phyloP scores from a whole-genome alignment of 116 monocot species.

The Papilionanthe hybrid region DNA sequence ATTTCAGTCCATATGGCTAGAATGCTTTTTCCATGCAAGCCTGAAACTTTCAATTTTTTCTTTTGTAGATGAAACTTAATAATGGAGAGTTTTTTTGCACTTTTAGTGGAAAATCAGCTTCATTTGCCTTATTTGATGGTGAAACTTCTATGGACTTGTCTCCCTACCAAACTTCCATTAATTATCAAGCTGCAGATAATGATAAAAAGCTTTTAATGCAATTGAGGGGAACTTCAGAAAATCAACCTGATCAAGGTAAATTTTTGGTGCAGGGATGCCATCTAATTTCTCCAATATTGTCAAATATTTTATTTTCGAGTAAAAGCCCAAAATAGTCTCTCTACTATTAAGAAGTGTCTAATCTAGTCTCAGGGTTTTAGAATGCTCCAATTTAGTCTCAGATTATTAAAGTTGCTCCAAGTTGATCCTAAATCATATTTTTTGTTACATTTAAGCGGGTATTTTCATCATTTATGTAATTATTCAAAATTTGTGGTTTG shows the following conservation, averaged over 20 bases:
- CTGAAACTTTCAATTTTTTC: background rate
- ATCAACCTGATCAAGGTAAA: constrained; percentile 1
- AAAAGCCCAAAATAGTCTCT: no score
- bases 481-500: no score
- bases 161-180: constrained; percentile 3
- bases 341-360: no score
- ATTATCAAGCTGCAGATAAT: constrained; percentile 8
- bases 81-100: constrained; percentile 7
- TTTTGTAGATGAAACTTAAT: constrained; percentile 9
- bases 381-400: no score
- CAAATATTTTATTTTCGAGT: background rate
- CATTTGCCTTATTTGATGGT: constrained; percentile 12
- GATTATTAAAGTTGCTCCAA: no score
- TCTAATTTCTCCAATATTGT: background rate
- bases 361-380: no score
- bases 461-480: no score
- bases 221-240: constrained; percentile 5
- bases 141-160: background rate
- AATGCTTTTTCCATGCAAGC: background rate
- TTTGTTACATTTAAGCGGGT: no score
- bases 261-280: background rate
- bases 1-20: background rate
- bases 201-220: constrained; percentile 1
- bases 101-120: constrained; percentile 5
- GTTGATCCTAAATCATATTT: no score